These are phyloP conservation scores for Alloteropsis semialata DNA, from an alignment of 176 grass and related monocot species.

Conservation along the genomic window DNA sequence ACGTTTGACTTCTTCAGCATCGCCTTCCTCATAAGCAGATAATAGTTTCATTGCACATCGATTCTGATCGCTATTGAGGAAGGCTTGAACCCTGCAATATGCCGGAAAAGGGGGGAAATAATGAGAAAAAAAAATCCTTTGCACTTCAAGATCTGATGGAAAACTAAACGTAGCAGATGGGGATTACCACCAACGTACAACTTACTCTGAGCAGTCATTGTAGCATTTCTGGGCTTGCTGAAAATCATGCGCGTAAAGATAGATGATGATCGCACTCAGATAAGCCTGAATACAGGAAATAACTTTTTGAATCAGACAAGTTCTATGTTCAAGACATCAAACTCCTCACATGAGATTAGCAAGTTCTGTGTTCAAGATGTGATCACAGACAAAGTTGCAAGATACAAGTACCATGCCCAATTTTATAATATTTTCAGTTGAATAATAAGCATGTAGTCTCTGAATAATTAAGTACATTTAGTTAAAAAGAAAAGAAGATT, in stretches of 20 bases:
- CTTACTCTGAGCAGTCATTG: slow-evolving; percentile 97
- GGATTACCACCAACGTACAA: slow-evolving; percentile 1
- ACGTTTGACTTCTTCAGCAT: slow-evolving; percentile 81
- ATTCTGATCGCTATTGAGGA: slow-evolving; percentile 85
- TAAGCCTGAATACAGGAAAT: slow-evolving; percentile 66
- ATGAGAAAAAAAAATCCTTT: background rate
- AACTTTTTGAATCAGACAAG: background rate
- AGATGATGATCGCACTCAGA: slow-evolving; percentile 88
- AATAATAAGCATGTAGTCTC: background rate
- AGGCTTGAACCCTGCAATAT: slow-evolving; percentile 74
- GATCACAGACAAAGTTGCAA: background rate
- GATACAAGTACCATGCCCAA: background rate
- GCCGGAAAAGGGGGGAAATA: background rate
- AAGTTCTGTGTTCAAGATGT: background rate
- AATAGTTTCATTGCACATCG: slow-evolving; percentile 73
- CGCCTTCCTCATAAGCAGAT: slow-evolving; percentile 84
- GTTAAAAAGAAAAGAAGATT: background rate
- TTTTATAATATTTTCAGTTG: background rate
- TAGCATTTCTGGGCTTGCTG: slow-evolving; percentile 98
- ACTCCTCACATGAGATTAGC: background rate
- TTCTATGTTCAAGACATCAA: background rate
- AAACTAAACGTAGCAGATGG: background rate
- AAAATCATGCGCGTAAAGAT: slow-evolving; percentile 97
- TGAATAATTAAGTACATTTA: background rate
- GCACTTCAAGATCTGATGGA: background rate